phyloP scores from a whole-genome alignment of 495 filamentous ascomycete genomes.

The Annulohypoxylon nitens region DNA sequence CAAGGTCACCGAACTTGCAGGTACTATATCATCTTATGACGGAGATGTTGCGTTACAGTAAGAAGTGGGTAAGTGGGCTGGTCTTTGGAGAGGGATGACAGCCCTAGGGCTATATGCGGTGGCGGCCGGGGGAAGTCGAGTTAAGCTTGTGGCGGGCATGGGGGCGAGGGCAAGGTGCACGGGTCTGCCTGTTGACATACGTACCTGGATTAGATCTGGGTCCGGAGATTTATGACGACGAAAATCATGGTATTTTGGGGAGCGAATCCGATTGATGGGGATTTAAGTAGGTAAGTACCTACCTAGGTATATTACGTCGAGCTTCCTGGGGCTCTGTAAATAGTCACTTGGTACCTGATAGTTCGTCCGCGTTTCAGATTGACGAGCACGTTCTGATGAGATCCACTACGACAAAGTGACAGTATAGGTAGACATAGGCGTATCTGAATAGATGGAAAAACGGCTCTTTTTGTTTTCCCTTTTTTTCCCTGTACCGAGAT shows the following conservation, averaged over 20 bases:
- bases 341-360: slow-evolving; percentile 26
- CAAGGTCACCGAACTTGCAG: not conserved
- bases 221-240: slow-evolving; percentile 28
- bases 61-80: slow-evolving; percentile 10
- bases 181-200: slow-evolving; percentile 32
- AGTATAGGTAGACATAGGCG: not conserved
- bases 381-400: slow-evolving; percentile 12
- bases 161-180: slow-evolving; percentile 44
- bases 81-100: slow-evolving; percentile 8
- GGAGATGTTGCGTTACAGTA: slow-evolving; percentile 15
- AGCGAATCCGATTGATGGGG: slow-evolving; percentile 24
- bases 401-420: slow-evolving; percentile 16
- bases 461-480: not conserved
- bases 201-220: slow-evolving; percentile 23
- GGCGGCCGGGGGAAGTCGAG: slow-evolving; percentile 19
- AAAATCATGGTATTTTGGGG: slow-evolving; percentile 19
- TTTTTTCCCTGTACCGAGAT: too few relatives aligned
- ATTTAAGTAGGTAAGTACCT: not conserved
- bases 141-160: slow-evolving; percentile 28
- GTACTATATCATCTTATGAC: not conserved
- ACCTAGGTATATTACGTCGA: slow-evolving; percentile 19
- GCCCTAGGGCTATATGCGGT: slow-evolving; percentile 10
- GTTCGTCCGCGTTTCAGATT: slow-evolving; percentile 34
- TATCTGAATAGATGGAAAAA: not conserved
- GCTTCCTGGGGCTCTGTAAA: slow-evolving; percentile 31